A percentile compares a stretch with the other conserved stretches of the same genome.
These are phyloP conservation scores for Echites panduratus DNA, from an alignment of 257 asterid genomes.

Conservation along the genomic window DNA sequence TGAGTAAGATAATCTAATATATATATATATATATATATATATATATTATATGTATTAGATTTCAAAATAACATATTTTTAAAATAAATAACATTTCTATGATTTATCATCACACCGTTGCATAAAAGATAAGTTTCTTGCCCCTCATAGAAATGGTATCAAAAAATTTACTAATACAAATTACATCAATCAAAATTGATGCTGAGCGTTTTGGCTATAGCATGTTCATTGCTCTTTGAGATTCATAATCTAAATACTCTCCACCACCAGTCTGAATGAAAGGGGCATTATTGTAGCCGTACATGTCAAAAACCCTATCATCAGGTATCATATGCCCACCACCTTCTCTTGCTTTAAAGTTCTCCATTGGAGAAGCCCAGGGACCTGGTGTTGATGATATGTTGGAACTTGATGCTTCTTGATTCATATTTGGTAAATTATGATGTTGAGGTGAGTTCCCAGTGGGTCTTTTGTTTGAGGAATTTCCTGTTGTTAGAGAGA, in stretches of 20 bases:
- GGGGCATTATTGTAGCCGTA: slow-evolving; percentile 49
- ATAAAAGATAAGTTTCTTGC: too few relatives aligned
- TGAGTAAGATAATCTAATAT: too few relatives aligned
- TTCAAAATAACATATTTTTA: too few relatives aligned
- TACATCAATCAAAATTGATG: slow-evolving; percentile 1
- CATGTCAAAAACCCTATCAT: slow-evolving; percentile 51
- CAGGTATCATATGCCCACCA: slow-evolving; percentile 41
- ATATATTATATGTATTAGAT: too few relatives aligned
- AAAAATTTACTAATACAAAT: slow-evolving; percentile 4
- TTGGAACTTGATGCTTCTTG: slow-evolving; percentile 66
- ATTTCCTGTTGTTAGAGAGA: slow-evolving; percentile 58
- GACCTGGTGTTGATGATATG: slow-evolving; percentile 42
- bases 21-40: too few relatives aligned
- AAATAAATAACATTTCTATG: too few relatives aligned
- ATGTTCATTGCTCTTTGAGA: slow-evolving; percentile 58
- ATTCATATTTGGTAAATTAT: slow-evolving; percentile 38
- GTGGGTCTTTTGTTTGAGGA: slow-evolving; percentile 57
- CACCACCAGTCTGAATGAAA: slow-evolving; percentile 41
- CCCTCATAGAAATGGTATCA: neutral
- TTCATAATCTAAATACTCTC: slow-evolving; percentile 50
- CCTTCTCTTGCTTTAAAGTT: slow-evolving; percentile 52
- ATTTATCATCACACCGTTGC: too few relatives aligned
- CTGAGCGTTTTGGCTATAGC: slow-evolving; percentile 37
- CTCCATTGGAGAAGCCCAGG: slow-evolving; percentile 58
- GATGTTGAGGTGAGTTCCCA: slow-evolving; percentile 61